Evolutionary conservation across 192 early-diverging fungal species (phyloP), one percentile per base, ranked within the genome.

Genomic region (Entomortierella beljakovae): DNA sequence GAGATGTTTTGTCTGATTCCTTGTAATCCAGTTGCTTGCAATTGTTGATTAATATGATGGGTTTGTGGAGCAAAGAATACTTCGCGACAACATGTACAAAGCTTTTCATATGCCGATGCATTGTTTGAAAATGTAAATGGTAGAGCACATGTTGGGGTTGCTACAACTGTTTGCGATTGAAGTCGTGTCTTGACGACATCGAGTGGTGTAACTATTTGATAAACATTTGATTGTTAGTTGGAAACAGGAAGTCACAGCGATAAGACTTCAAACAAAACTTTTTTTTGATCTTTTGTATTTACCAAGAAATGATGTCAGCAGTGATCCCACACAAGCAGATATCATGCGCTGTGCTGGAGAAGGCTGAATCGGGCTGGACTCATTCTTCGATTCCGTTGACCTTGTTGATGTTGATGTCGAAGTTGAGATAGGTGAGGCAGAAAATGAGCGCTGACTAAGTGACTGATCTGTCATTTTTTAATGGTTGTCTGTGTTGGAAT

Each of bases 171-270:
- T 71, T 83, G 88, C 22, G 90, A 86, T 73, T 96, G 95, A 69
- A 94, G 87, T 15, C 95, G 81, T 16, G 91, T 95, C 71, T 96
- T 96, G n/a, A 96, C 88, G 1, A 96, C 90, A 82, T 96, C 95
- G 38, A 96, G 88, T 3, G 95, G 95, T 16, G 92, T 96, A 9
- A 92, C 94, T 93, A 63, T 37, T 6, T 18, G 1, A 57, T 15
- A n/a, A 9, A 40, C 37, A 40, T 40, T 40, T 40, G 37, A 58
- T 29, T 26, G 59, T 20, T 64, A n/a, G 64, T 72, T 65, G 72
- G 71, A 62, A 75, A 76, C n/a, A 70, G 59, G 32, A 69, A 71
- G 48, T 64, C 67, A 18, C 80, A 64, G 26, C 75, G 40, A 68
- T 85, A 61, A 38, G 83, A 75, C 6, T 16, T 54, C 3, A 50